Evolutionary conservation across 768 basidiomycete genomes (phyloP).

Genomic region (Amanita exitialis): DNA sequence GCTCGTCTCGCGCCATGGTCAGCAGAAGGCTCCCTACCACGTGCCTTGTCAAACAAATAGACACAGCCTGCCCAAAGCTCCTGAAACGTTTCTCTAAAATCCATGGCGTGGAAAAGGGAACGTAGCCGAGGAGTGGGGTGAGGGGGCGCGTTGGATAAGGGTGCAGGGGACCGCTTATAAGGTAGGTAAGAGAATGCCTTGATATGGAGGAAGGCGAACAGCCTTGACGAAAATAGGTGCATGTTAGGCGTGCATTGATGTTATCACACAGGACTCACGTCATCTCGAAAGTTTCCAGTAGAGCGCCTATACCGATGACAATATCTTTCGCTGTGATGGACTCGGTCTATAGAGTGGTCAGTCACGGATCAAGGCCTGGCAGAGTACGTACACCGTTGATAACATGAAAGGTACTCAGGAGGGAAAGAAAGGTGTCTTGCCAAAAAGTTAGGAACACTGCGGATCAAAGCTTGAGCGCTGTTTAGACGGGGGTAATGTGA

Average conservation of each 20-base stretch:
- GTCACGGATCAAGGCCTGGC: neutral
- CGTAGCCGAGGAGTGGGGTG: constrained; percentile 41
- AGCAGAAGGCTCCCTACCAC: constrained; percentile 43
- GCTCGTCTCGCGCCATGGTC: constrained; percentile 32
- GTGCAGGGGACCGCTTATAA: constrained; percentile 32
- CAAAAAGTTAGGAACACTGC: constrained; percentile 69
- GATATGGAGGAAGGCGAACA: constrained; percentile 65
- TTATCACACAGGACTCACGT: constrained; percentile 30
- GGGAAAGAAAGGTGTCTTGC: constrained; percentile 54
- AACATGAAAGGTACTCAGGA: constrained; percentile 45
- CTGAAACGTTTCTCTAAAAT: constrained; percentile 58
- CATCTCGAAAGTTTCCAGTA: constrained; percentile 71
- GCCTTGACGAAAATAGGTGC: constrained; percentile 31
- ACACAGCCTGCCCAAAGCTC: constrained; percentile 49
- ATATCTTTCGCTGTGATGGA: constrained; percentile 71
- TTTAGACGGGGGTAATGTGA: neutral
- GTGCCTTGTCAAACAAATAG: constrained; percentile 45
- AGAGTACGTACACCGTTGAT: constrained; percentile 47
- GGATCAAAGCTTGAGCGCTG: neutral
- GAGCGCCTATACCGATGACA: constrained; percentile 58
- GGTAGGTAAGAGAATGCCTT: constrained; percentile 62
- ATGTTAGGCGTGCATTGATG: constrained; percentile 2
- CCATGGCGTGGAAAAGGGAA: constrained; percentile 54
- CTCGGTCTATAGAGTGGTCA: constrained; percentile 28
- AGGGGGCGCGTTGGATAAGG: no score